Evolutionary conservation across 129 eudicot species (phyloP).

Genomic region (Lactuca saligna): DNA sequence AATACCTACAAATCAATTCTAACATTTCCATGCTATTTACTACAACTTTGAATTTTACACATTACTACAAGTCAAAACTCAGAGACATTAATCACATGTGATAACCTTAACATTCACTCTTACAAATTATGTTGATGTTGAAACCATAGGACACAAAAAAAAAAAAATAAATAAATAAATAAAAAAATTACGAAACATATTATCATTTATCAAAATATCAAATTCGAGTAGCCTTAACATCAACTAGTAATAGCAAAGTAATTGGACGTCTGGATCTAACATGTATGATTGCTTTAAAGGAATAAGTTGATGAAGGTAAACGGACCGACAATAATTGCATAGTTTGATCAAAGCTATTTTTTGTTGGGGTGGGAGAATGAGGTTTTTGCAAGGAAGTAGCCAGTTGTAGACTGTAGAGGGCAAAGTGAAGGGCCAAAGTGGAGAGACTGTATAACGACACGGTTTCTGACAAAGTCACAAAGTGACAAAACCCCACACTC

Average conservation of each 20-base stretch:
- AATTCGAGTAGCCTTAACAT: too few relatives aligned
- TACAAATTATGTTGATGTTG: not conserved
- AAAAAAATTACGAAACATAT: not conserved
- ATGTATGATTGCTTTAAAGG: slow-evolving; percentile 1
- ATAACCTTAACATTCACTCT: too few relatives aligned
- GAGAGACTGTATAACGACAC: not conserved
- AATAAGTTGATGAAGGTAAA: not conserved
- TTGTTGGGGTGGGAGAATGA: slow-evolving; percentile 2
- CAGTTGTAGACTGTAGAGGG: not conserved
- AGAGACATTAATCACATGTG: too few relatives aligned
- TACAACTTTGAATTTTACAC: too few relatives aligned
- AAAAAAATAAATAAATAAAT: too few relatives aligned
- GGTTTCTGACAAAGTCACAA: slow-evolving; percentile 17
- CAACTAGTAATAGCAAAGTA: not conserved
- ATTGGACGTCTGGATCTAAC: not conserved
- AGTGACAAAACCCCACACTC: not conserved
- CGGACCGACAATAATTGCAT: not conserved
- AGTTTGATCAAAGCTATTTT: slow-evolving; percentile 3
- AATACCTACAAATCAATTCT: too few relatives aligned
- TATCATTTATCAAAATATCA: not conserved
- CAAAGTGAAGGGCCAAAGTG: not conserved
- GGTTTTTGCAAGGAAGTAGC: too few relatives aligned
- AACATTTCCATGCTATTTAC: too few relatives aligned
- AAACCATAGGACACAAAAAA: not conserved
- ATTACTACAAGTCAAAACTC: too few relatives aligned